Evolutionary conservation across 352 stramenopile genomes (phyloP).

Genomic region (Phytophthora quininea): DNA sequence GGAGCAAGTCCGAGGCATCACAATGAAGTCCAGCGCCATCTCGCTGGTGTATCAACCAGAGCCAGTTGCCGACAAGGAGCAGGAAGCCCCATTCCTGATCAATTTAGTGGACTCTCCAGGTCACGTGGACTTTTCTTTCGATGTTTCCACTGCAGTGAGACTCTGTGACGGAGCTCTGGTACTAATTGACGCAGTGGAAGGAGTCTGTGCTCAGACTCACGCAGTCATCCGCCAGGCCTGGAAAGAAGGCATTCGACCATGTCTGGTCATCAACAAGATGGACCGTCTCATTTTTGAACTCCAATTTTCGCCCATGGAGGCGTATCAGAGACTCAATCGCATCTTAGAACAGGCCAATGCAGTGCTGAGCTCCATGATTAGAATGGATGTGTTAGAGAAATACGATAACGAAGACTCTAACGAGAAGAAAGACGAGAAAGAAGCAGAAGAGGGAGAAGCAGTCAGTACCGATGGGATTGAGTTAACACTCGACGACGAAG

Average conservation of each 20-base stretch:
- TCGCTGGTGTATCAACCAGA: conserved; percentile 91
- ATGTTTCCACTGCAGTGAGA: conserved; percentile 94
- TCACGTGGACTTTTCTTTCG: conserved; percentile 96
- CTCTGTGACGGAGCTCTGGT: conserved; percentile 95
- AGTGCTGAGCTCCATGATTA: conserved; percentile 84
- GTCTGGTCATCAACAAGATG: conserved; percentile 98
- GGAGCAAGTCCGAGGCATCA: conserved; percentile 96
- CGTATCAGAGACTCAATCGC: conserved; percentile 92
- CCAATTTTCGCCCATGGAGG: conserved; percentile 90
- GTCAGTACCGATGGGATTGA: conserved; percentile 22
- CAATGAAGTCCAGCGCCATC: conserved; percentile 97
- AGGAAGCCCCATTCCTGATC: conserved; percentile 86
- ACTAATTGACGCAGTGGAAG: conserved; percentile 96
- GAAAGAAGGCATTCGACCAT: conserved; percentile 92
- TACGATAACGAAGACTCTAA: conserved; percentile 47
- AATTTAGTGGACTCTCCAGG: conserved; percentile 96
- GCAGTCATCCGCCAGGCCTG: conserved; percentile 93
- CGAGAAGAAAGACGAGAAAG: conserved; percentile 15
- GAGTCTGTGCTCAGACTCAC: conserved; percentile 94
- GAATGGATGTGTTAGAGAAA: conserved; percentile 73
- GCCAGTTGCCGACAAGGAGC: conserved; percentile 17
- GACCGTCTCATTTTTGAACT: conserved; percentile 95
- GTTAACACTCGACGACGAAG: conserved; percentile 46
- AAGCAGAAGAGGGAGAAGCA: conserved; percentile 19
- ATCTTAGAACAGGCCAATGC: conserved; percentile 93